A percentile compares a stretch with the other conserved stretches of the same genome.
Conservation (phyloP, 495 filamentous ascomycete genomes). For the Hyaloscypha finlandica region DNA sequence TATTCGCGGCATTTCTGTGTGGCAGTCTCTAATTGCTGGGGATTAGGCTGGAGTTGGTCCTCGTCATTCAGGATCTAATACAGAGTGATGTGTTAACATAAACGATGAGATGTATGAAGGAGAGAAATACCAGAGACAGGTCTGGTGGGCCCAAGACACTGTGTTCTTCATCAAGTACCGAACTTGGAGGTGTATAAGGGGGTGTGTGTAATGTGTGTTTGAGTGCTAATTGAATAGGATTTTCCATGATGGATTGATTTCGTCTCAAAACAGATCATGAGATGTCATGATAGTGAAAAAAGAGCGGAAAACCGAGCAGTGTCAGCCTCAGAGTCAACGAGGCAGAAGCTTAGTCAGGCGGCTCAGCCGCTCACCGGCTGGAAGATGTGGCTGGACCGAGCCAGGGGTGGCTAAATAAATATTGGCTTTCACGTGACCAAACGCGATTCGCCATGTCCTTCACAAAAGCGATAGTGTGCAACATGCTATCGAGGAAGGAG, state of each 20-base stretch:
- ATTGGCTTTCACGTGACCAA: no score
- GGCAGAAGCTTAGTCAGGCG: no score
- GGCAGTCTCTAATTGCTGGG: background rate
- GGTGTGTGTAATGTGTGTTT: background rate
- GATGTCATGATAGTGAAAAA: no score
- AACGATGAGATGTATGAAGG: background rate
- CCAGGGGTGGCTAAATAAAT: no score
- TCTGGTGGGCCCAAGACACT: background rate
- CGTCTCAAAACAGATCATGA: no score
- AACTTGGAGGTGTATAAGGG: background rate
- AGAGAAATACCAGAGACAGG: background rate
- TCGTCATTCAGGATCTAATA: constrained; percentile 1
- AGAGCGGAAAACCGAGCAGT: no score
- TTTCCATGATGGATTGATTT: background rate
- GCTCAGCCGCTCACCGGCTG: no score
- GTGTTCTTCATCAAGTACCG: background rate
- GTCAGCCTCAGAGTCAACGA: no score
- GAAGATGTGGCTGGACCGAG: no score
- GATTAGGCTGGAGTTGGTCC: background rate
- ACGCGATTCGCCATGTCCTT: no score
- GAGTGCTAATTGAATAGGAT: background rate
- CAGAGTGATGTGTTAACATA: background rate
- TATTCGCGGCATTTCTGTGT: background rate
- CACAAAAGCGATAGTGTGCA: constrained; percentile 2
- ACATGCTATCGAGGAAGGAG: constrained; percentile 6